Base-by-base conservation (phyloP, 2,329 filamentous ascomycete species). In the Ophiostoma quercus region DNA sequence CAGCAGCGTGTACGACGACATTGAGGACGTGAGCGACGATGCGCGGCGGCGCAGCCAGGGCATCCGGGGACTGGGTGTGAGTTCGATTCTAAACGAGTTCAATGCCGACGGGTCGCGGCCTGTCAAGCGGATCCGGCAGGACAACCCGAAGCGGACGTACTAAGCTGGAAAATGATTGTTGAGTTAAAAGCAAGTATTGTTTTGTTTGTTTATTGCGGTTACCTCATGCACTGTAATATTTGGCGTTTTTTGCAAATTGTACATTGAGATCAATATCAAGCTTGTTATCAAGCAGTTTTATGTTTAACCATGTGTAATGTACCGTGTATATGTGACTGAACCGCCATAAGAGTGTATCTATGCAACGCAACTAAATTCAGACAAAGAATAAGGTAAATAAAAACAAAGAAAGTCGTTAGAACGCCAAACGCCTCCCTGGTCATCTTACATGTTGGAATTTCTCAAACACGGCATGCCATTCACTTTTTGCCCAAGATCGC, bases 1-100 rank as follows among this genome's bases (percentile, higher is more conserved):
- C 34, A 37, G 14, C 14, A 14, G 11, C n/a, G 14, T 68, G n/a
- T 51, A 41, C 22, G 71, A 71, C 67, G 71, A 71, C 19, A 71
- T 71, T 66, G 71, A 71, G 34, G 71, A 71, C 22, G 69, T 69
- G 2, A 69, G 68, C 63, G 68, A 70, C 25, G 32, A 68, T 41
- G 68, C n/a, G 34, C 54, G 34, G 19, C 22, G 12, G 7, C 19
- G 29, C 34, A 41, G 68, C 60, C 34, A 34, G 43, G 39, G 9
- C 41, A 32, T 51, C 34, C 39, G 62, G 39, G 22, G 69, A 34
- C 29, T 66, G 66, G 57, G n/a, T 34, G 4, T 8, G 34, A 8
- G 34, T 3, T 34, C 34, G 5, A 8, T 34, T 34, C 34, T 5
- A 8, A 8, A 8, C 63, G 11, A 60, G n/a, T 57, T 57, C 22